Base-by-base conservation (phyloP, 1,284 basidiomycete species). In the Coriolopsis trogii region DNA sequence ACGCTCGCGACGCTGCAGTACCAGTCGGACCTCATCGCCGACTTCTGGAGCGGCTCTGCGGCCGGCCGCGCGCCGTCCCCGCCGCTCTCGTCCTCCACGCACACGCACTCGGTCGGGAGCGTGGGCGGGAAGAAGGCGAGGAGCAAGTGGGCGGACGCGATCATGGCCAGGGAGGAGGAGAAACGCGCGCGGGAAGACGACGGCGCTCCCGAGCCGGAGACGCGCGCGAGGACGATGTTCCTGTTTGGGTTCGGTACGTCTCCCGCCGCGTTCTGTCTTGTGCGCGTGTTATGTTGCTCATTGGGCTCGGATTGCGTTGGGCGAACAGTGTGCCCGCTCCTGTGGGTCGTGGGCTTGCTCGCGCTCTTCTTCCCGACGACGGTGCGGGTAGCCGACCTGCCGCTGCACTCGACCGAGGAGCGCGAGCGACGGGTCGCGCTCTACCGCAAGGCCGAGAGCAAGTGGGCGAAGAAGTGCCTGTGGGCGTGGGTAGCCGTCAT, bases 31-130 rank as follows among this genome's bases (percentile, higher is more conserved):
- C 57, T 56, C 44, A 49, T 59, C 30, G 44, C 41, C 15, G 50
- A 56, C 51, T 59, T 59, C 49, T 59, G 54, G 53, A 52, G 51
- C 24, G 53, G 57, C 21, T 38, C 42, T 26, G 48, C 53, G 16
- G 49, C 46, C 18, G 16, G 15, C 45, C 53, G 20, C 47, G 44
- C 25, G 18, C 29, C 45, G 12, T 10, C 50, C 20, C 23, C 30
- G 24, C 31, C 40, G 38, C 20, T 34, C 16, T 31, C 45, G 33
- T 52, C 50, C 15, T 53, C 45, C 16, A 28, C 44, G 34, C 44
- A 29, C 37, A 9, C 29, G 31, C 18, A 20, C 30, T 41, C 44
- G 10, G 7, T 13, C 20, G 37, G 33, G 31, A 40, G 37, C 23
- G 24, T 20, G 7, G 28, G 4, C 13, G 21, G 26, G n/a, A 36